Base-by-base conservation (phyloP, 306 rosid genomes). In the Pyrus communis region DNA sequence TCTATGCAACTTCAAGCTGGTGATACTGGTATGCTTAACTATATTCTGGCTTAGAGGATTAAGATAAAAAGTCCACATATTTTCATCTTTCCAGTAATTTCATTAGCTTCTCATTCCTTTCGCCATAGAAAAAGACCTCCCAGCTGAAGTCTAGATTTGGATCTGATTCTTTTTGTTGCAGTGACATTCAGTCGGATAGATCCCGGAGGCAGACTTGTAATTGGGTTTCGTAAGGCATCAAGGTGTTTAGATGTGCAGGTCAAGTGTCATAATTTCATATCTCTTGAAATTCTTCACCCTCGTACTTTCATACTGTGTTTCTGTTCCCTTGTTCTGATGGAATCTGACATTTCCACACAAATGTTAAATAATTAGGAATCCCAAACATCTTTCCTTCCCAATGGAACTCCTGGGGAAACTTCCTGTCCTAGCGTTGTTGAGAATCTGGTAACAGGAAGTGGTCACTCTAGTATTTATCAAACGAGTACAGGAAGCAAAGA, bases 141-240 rank as follows among this genome's bases (percentile, higher is more conserved):
- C 21, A 27, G 77, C 12, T 10, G 45, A 74, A 25, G 13, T 74
- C 28, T 17, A 46, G n/a, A 75, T 17, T 63, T 19, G 69, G 76
- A 73, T 85, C 64, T 71, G 68, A 52, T 71, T 78, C 67, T 17
- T 54, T 54, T 78, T 64, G 11, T 60, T 83, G 89, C 92, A 95
- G 99, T 95, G 71, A 95, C 97, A 35, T 95, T 95, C 81, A 95
- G 97, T 80, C 93, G 96, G 84, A 92, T 88, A 84, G 97, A 92
- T 77, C 99, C 99, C 17, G 99, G 96, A 70, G 90, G 89, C 33
- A 89, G 88, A 85, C 95, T 95, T 86, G 90, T 95, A 73, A 88
- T 95, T 84, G 99, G 99, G 28, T 92, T 88, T 80, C 90, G 99
- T 74, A 95, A 80, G 89, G 91, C 97, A 30, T 76, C 93, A 23